These are phyloP conservation scores for Hemileccinum rubropunctum DNA, from an alignment of 768 basidiomycete species.

Conservation along the genomic window DNA sequence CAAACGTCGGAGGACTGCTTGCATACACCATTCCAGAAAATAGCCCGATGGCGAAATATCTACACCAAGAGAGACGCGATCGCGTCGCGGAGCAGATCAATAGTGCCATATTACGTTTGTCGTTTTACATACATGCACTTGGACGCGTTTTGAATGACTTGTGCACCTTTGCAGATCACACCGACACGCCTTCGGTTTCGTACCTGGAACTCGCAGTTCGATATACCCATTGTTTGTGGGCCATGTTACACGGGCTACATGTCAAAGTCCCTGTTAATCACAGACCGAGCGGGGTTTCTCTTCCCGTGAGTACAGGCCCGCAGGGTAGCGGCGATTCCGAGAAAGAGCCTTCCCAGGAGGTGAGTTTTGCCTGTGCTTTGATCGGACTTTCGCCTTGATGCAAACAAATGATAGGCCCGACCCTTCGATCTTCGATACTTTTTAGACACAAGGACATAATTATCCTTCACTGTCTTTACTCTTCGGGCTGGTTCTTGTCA, in stretches of 20 bases:
- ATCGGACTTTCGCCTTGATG: not conserved
- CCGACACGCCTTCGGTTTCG: conserved; percentile 51
- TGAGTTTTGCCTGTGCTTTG: conserved; percentile 13
- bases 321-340: conserved; percentile 27
- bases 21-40: conserved; percentile 82
- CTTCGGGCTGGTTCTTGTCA: not conserved
- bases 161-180: conserved; percentile 41
- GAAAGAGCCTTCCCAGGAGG: conserved; percentile 38
- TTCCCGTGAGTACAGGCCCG: conserved; percentile 38
- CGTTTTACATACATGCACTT: not conserved
- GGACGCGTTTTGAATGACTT: conserved; percentile 2
- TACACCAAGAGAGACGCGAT: conserved; percentile 74
- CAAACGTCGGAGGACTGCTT: conserved; percentile 71
- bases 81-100: conserved; percentile 87
- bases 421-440: conserved; percentile 55
- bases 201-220: conserved; percentile 63
- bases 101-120: conserved; percentile 78
- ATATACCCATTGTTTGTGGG: conserved; percentile 64
- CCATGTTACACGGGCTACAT: conserved; percentile 47
- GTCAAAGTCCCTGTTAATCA: conserved; percentile 41
- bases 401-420: conserved; percentile 36
- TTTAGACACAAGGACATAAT: conserved; percentile 46
- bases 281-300: conserved; percentile 41
- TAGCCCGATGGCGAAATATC: conserved; percentile 72
- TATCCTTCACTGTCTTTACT: not conserved